phyloP scores from a whole-genome alignment of 2,329 filamentous ascomycete species.

The Hypoxylon sp. region DNA sequence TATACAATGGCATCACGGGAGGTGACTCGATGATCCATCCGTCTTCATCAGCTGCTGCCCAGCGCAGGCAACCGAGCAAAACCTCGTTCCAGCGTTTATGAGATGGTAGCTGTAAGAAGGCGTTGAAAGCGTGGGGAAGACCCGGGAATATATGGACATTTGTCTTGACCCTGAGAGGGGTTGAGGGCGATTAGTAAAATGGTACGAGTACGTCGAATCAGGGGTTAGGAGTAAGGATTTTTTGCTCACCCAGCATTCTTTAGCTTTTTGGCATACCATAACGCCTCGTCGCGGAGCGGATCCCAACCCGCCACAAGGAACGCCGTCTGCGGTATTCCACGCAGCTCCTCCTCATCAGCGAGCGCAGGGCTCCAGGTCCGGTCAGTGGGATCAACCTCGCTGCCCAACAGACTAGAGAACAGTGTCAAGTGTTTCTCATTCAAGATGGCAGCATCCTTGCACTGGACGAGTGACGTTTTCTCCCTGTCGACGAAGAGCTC shows the following conservation, averaged over 20 bases:
- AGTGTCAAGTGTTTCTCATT: constrained; percentile 54
- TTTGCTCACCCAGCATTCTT: constrained; percentile 45
- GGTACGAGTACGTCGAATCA: background rate
- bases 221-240: background rate
- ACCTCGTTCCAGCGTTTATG: constrained; percentile 43
- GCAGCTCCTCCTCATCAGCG: constrained; percentile 43
- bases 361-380: constrained; percentile 54
- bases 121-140: constrained; percentile 49
- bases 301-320: constrained; percentile 49
- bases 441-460: constrained; percentile 60
- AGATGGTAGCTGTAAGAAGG: constrained; percentile 44
- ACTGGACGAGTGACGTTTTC: constrained; percentile 57
- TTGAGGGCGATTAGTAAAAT: background rate
- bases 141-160: constrained; percentile 52
- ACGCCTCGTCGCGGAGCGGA: constrained; percentile 49
- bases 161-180: constrained; percentile 42
- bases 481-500: constrained; percentile 54
- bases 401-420: constrained; percentile 45
- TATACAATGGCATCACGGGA: constrained; percentile 22
- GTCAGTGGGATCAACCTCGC: constrained; percentile 36
- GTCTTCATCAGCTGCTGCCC: constrained; percentile 37
- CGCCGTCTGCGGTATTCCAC: constrained; percentile 46
- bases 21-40: constrained; percentile 41
- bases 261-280: constrained; percentile 48
- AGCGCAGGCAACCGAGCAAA: constrained; percentile 36